These are phyloP conservation scores for Calonectria hawksworthii DNA, from an alignment of 2,329 filamentous ascomycete genomes.

Conservation along the genomic window DNA sequence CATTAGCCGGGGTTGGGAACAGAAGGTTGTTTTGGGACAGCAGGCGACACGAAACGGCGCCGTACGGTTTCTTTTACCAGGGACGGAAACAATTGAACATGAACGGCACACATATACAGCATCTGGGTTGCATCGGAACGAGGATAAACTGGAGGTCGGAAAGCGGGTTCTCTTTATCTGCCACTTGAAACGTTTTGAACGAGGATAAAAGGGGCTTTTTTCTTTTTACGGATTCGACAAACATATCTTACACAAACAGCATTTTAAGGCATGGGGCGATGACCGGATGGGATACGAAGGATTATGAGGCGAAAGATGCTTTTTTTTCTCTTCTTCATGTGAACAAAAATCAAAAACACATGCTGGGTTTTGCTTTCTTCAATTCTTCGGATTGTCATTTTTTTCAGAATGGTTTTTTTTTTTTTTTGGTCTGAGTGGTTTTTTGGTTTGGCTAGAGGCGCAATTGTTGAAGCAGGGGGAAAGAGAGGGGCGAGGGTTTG, in stretches of 20 bases:
- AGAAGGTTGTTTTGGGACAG: conserved; percentile 23
- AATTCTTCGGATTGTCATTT: conserved; percentile 40
- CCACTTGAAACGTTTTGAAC: conserved; percentile 21
- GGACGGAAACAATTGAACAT: conserved; percentile 25
- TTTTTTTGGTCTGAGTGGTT: conserved; percentile 14
- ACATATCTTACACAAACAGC: conserved; percentile 34
- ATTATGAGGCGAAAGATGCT: conserved; percentile 35
- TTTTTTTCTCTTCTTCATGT: conserved; percentile 24
- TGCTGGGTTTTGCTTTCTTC: conserved; percentile 30
- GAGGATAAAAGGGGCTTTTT: conserved; percentile 16
- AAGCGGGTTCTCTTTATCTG: conserved; percentile 24
- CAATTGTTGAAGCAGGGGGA: conserved; percentile 27
- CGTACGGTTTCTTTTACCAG: conserved; percentile 22
- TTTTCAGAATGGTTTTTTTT: conserved; percentile 17
- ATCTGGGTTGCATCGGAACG: conserved; percentile 29
- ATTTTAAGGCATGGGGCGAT: conserved; percentile 30
- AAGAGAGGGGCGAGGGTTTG: conserved; percentile 26
- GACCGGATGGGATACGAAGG: conserved; percentile 35
- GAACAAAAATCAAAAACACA: conserved; percentile 38
- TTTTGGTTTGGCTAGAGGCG: conserved; percentile 39
- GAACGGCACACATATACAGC: conserved; percentile 22
- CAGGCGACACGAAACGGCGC: conserved; percentile 28
- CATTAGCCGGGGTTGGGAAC: conserved; percentile 19
- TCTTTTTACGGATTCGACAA: conserved; percentile 20
- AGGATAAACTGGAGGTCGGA: conserved; percentile 22